phyloP scores from a whole-genome alignment of 352 stramenopile genomes.

The Pythium guiyangense region DNA sequence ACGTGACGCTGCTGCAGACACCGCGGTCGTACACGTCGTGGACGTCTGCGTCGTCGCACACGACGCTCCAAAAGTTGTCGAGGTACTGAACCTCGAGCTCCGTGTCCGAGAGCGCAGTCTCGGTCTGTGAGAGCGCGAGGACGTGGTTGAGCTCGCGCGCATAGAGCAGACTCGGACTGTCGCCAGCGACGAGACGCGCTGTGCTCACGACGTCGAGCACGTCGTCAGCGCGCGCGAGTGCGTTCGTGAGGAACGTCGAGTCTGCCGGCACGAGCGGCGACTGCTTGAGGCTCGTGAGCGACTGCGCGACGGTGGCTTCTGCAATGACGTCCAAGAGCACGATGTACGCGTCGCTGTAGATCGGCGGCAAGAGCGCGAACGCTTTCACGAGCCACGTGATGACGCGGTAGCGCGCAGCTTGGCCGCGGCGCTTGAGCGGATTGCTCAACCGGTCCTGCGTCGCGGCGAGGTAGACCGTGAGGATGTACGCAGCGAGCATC shows the following conservation, averaged over 20 bases:
- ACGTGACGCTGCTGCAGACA: constrained; percentile 72
- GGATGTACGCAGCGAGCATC: constrained; percentile 60
- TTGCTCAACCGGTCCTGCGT: constrained; percentile 59
- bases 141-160: constrained; percentile 77
- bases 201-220: constrained; percentile 55
- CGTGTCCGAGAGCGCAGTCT: constrained; percentile 75
- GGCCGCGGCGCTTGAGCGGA: constrained; percentile 71
- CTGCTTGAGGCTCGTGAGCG: constrained; percentile 66
- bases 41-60: constrained; percentile 25
- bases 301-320: constrained; percentile 72
- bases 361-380: constrained; percentile 62
- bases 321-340: constrained; percentile 72
- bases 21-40: constrained; percentile 26
- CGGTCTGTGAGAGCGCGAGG: constrained; percentile 54
- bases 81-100: constrained; percentile 83
- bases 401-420: constrained; percentile 75
- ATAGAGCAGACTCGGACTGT: constrained; percentile 61
- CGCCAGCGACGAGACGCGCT: constrained; percentile 49
- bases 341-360: constrained; percentile 84
- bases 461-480: constrained; percentile 63
- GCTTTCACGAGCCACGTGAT: constrained; percentile 77
- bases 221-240: constrained; percentile 49
- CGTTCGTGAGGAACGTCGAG: constrained; percentile 64
- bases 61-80: constrained; percentile 62
- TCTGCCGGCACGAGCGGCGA: constrained; percentile 45